Percentiles rank a stretch among this genome's conserved stretches.
phyloP scores from a whole-genome alignment of 345 rosid species.

The Trapa bicornis region DNA sequence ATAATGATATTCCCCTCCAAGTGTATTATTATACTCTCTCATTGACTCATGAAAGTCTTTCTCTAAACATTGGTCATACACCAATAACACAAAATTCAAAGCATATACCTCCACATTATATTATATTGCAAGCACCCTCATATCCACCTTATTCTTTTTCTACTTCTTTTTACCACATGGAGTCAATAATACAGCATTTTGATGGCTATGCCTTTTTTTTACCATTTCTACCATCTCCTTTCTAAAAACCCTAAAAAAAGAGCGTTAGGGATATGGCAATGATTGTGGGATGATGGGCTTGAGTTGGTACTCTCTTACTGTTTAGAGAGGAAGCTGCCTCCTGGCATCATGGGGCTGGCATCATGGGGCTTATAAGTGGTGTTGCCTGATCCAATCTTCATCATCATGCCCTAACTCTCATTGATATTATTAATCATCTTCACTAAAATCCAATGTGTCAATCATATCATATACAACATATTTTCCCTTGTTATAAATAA shows the following conservation, averaged over 20 bases:
- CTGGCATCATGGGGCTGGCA: conserved; percentile 7
- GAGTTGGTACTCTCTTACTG: conserved; percentile 4
- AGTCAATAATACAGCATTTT: no score
- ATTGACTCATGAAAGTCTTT: not conserved
- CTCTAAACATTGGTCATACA: not conserved
- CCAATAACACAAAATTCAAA: no score
- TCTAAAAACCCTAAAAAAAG: not conserved
- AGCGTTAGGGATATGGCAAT: not conserved
- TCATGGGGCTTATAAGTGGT: conserved; percentile 11
- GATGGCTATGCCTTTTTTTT: no score
- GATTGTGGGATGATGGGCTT: conserved; percentile 9
- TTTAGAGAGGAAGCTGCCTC: not conserved
- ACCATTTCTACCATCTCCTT: no score
- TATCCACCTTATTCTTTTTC: no score
- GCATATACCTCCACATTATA: no score
- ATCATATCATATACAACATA: no score
- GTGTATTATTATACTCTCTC: not conserved
- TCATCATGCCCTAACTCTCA: not conserved
- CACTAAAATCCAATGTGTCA: no score
- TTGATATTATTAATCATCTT: no score
- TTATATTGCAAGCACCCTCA: no score
- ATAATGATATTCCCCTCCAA: conserved; percentile 27
- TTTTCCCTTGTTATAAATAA: no score
- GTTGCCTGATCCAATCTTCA: not conserved
- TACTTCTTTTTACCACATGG: no score